Conservation (phyloP, 805 yeast species). For the Lipomyces lipofer region DNA sequence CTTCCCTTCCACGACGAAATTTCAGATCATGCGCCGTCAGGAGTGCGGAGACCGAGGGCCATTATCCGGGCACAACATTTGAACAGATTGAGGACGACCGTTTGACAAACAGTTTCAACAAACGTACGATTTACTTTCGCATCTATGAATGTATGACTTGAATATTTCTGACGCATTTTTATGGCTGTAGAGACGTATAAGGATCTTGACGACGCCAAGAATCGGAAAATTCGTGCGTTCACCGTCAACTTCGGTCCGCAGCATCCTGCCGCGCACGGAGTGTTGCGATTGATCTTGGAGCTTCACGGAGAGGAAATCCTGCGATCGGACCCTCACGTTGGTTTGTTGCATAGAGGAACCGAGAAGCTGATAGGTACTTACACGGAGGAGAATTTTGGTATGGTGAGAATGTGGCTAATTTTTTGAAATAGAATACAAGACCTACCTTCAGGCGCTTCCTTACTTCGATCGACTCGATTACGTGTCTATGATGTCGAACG, state of each 20-base stretch:
- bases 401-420: background rate
- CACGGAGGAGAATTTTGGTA: too few relatives aligned
- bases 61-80: conserved; percentile 18
- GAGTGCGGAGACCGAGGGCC: background rate
- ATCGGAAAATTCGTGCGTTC: conserved; percentile 70
- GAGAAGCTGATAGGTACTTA: conserved; percentile 70
- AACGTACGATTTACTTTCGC: conserved; percentile 3
- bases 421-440: conserved; percentile 59
- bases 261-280: conserved; percentile 96
- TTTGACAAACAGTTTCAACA: conserved; percentile 22
- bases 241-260: conserved; percentile 91
- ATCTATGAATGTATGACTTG: background rate
- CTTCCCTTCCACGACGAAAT: background rate
- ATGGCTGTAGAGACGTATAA: conserved; percentile 8
- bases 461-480: conserved; percentile 86
- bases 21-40: conserved; percentile 9
- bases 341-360: conserved; percentile 83
- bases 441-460: conserved; percentile 85
- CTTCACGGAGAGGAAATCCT: conserved; percentile 86
- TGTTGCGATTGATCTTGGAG: conserved; percentile 79
- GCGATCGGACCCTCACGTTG: conserved; percentile 86
- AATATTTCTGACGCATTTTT: background rate
- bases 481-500: conserved; percentile 86
- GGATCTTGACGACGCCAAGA: conserved; percentile 30
- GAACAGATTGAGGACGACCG: conserved; percentile 13